Base-by-base conservation (phyloP, 2,329 filamentous ascomycete species). In the Tolypocladium endophyticum region DNA sequence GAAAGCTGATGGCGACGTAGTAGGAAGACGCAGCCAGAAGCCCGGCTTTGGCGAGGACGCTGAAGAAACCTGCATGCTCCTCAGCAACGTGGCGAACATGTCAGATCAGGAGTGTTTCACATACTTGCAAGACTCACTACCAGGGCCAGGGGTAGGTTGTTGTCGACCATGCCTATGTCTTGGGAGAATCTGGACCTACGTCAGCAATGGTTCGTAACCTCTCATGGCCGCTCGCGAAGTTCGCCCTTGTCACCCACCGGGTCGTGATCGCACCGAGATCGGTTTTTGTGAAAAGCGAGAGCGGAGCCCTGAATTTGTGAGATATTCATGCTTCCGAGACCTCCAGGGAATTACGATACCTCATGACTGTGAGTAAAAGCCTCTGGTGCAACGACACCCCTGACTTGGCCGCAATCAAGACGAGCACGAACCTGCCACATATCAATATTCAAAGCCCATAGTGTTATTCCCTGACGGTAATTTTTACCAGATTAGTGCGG, bases 151-250 rank as follows among this genome's bases (percentile, higher is more conserved):
- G 76, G 72, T 3, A 80, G 67, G 20, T 43, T 43, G 57, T 73
- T 68, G 35, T 73, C 77, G 60, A 79, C 64, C 20, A 78, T 71
- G 56, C 74, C 70, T 8, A 78, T 73, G 43, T 79, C 76, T 63
- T 79, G 74, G 11, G 72, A 75, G 61, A 79, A 79, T 59, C 73
- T 75, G 47, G 6, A 45, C 35, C 60, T 58, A 64, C 25, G 43
- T 45, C 8, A 45, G 14, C 9, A 2, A 25, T 11, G 7, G 25
- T n/a, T 11, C 5, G 2, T 45, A 1, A 11, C n/a, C 38, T 39
- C 12, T 39, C 38, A 6, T 39, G 12, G 14, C 38, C 38, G 3
- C 38, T 18, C 14, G 12, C 4, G 8, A 45, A 20, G 43, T 2
- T 12, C 9, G 43, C 12, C 4, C 18, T 12, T 3, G 20, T 9